These are phyloP conservation scores for Thalia dealbata DNA, from an alignment of 176 grass and related monocot species.

Conservation along the genomic window DNA sequence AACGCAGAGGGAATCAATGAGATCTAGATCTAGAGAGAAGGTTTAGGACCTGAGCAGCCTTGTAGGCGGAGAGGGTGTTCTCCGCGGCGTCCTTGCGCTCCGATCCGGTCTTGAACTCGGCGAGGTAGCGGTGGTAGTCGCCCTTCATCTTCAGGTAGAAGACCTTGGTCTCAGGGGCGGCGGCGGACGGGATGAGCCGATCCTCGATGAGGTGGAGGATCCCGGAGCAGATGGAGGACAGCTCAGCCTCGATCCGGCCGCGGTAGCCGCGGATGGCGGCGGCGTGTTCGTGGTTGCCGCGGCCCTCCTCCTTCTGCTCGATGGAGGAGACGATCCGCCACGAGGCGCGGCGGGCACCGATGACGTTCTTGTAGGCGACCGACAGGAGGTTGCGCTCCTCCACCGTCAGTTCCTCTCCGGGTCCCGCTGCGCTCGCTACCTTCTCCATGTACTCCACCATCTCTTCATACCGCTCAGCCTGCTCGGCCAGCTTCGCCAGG, in stretches of 20 bases:
- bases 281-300: conserved; percentile 1
- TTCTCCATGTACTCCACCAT: conserved; percentile 15
- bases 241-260: conserved; percentile 3
- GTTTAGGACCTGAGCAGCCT: background rate
- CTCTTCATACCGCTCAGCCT: conserved; percentile 6
- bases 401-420: background rate
- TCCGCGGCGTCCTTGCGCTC: background rate
- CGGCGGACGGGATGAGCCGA: conserved; percentile 2
- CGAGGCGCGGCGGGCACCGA: conserved; percentile 1
- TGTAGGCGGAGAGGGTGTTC: conserved; percentile 1
- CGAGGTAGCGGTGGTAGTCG: conserved; percentile 11
- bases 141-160: conserved; percentile 15
- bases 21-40: background rate
- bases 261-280: background rate
- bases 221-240: background rate
- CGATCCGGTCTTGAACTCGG: conserved; percentile 13
- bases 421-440: background rate
- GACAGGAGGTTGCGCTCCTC: conserved; percentile 14
- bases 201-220: conserved; percentile 2
- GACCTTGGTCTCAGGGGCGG: background rate
- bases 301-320: conserved; percentile 3
- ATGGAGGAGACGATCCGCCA: conserved; percentile 13
- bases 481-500: conserved; percentile 3
- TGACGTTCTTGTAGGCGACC: conserved; percentile 11
- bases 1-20: background rate